Evolutionary conservation across 176 grass and related monocot genomes (phyloP).

Genomic region (Zoysia pacifica): DNA sequence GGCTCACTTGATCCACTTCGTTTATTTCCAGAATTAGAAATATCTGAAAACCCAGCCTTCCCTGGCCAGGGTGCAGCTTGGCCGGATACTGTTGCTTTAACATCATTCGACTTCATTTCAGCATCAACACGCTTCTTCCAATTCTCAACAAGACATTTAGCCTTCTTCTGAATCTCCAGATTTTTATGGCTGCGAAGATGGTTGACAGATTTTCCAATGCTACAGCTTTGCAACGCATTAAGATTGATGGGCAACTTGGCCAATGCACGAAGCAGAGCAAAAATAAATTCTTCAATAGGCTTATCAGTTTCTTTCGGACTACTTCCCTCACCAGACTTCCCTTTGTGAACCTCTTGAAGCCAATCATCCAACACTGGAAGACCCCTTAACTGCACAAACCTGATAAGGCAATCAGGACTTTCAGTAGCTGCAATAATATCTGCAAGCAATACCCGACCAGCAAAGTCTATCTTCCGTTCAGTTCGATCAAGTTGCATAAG

Average conservation of each 20-base stretch:
- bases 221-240: slow-evolving; percentile 79
- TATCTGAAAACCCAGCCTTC: slow-evolving; percentile 22
- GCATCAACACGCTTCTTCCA: slow-evolving; percentile 98
- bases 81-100: slow-evolving; percentile 48
- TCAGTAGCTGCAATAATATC: slow-evolving; percentile 76
- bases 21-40: slow-evolving; percentile 67
- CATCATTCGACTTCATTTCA: slow-evolving; percentile 92
- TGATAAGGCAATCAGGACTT: slow-evolving; percentile 58
- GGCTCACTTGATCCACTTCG: slow-evolving; percentile 62
- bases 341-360: slow-evolving; percentile 74
- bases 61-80: too few relatives aligned
- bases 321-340: slow-evolving; percentile 60
- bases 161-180: slow-evolving; percentile 86
- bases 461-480: slow-evolving; percentile 70
- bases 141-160: slow-evolving; percentile 82
- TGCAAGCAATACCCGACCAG: slow-evolving; percentile 51
- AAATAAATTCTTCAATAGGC: slow-evolving; percentile 64
- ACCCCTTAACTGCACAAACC: slow-evolving; percentile 68
- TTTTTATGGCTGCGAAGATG: slow-evolving; percentile 86
- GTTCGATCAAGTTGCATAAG: slow-evolving; percentile 67
- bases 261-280: slow-evolving; percentile 77
- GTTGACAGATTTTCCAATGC: slow-evolving; percentile 95
- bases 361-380: slow-evolving; percentile 68
- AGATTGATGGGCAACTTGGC: slow-evolving; percentile 90
- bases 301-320: slow-evolving; percentile 75